Evolutionary conservation across 2,329 filamentous ascomycete genomes (phyloP).

Genomic region (Myrmaecium sp.): DNA sequence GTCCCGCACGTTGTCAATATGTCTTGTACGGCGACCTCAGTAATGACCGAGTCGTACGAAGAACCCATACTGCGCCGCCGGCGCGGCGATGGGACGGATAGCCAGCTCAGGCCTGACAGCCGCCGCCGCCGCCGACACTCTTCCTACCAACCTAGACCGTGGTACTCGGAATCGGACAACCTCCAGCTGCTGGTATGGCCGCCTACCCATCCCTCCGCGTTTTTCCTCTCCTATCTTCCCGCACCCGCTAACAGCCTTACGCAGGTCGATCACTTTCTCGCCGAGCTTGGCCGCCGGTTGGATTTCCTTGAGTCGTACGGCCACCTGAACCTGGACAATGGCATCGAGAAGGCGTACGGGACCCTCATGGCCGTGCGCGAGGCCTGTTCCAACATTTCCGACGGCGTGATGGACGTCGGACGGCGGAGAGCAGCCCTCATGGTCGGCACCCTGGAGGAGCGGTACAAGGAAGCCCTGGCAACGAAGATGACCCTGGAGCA

Average conservation of each 20-base stretch:
- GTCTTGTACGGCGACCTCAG: slow-evolving; percentile 9
- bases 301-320: slow-evolving; percentile 81
- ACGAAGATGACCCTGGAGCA: slow-evolving; percentile 79
- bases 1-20: too few species aligned
- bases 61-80: slow-evolving; percentile 26
- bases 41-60: slow-evolving; percentile 21
- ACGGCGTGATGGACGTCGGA: slow-evolving; percentile 76
- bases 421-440: slow-evolving; percentile 70
- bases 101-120: slow-evolving; percentile 20
- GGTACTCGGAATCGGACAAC: slow-evolving; percentile 29
- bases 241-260: slow-evolving; percentile 7
- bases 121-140: slow-evolving; percentile 28
- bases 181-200: slow-evolving; percentile 24
- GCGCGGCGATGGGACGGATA: too few species aligned
- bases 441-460: slow-evolving; percentile 76
- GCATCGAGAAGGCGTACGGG: slow-evolving; percentile 68
- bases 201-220: slow-evolving; percentile 3
- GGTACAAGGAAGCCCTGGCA: slow-evolving; percentile 72
- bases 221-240: not conserved
- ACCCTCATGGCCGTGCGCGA: slow-evolving; percentile 76
- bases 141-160: slow-evolving; percentile 27
- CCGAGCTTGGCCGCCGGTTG: slow-evolving; percentile 70
- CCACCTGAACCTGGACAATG: slow-evolving; percentile 66
- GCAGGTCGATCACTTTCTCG: slow-evolving; percentile 63
- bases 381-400: slow-evolving; percentile 77